Conservation (phyloP, 2,329 filamentous ascomycete species). For the Alternaria triticimaculans region DNA sequence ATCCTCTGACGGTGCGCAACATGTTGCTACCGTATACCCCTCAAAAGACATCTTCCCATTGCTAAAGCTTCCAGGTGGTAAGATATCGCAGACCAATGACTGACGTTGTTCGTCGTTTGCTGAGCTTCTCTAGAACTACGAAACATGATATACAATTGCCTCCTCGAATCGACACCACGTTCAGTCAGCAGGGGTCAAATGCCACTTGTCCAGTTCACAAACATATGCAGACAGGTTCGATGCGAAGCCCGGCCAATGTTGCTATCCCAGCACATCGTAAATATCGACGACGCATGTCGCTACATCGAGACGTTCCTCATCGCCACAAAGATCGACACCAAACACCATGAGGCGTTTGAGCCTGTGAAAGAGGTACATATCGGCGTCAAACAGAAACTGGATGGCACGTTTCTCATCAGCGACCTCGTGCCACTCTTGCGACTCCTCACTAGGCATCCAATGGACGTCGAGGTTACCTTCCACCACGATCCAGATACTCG, state of each 20-base stretch:
- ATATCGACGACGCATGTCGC: no score
- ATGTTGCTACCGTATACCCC: rapidly evolving
- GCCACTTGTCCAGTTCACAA: not conserved
- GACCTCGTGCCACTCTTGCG: not conserved
- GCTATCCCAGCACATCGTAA: not conserved
- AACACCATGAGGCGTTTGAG: rapidly evolving
- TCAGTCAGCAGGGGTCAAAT: not conserved
- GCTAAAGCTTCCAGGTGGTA: not conserved
- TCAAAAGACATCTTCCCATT: rapidly evolving
- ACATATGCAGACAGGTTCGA: not conserved
- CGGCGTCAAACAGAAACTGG: no score
- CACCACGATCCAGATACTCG: not conserved
- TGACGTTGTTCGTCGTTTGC: not conserved
- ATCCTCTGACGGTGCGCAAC: rapidly evolving
- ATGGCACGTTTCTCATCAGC: no score
- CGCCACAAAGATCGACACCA: not conserved
- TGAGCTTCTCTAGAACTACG: not conserved
- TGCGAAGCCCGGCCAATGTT: not conserved
- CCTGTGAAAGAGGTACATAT: no score
- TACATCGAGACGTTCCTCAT: not conserved
- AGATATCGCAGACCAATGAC: not conserved
- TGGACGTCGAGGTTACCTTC: not conserved
- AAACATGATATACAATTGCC: rapidly evolving
- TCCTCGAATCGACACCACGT: not conserved
- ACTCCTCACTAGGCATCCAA: not conserved